Percentiles rank a stretch among this genome's conserved stretches.
These are phyloP conservation scores for Cystofilobasidium macerans DNA, from an alignment of 768 basidiomycete species.

Conservation along the genomic window DNA sequence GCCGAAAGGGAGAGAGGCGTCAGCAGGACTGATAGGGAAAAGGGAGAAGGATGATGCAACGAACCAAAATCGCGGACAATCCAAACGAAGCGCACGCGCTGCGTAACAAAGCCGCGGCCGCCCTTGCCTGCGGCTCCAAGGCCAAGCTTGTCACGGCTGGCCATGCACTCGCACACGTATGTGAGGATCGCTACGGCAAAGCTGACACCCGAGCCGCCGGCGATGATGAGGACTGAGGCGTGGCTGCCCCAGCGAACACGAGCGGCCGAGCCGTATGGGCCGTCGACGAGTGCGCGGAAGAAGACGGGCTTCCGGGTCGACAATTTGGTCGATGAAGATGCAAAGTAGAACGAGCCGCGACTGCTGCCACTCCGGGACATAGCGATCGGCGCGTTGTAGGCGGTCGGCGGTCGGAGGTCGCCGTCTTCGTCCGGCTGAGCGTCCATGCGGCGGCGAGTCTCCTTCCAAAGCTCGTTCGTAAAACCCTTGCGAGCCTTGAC, in stretches of 20 bases:
- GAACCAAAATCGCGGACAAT: constrained; percentile 61
- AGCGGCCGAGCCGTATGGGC: constrained; percentile 57
- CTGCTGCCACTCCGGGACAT: not conserved
- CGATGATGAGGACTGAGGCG: constrained; percentile 53
- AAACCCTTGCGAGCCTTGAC: constrained; percentile 61
- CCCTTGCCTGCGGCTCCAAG: constrained; percentile 38
- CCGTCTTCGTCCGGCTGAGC: constrained; percentile 6
- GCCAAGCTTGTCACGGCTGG: constrained; percentile 44
- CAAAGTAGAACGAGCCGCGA: constrained; percentile 22
- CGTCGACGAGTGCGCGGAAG: constrained; percentile 52
- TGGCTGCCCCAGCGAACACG: constrained; percentile 52
- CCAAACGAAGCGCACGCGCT: constrained; percentile 63
- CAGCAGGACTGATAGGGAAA: too few species aligned
- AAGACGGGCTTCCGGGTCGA: constrained; percentile 38
- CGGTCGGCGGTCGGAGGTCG: not conserved
- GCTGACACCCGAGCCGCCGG: constrained; percentile 65
- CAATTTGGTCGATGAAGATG: constrained; percentile 19
- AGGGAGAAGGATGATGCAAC: too few species aligned
- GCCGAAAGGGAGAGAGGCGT: not conserved
- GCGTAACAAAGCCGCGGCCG: constrained; percentile 41
- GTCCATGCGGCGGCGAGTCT: constrained; percentile 23
- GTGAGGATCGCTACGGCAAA: constrained; percentile 59
- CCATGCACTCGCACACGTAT: constrained; percentile 51
- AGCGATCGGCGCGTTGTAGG: constrained; percentile 3
- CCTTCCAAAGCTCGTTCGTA: constrained; percentile 52